A percentile compares a stretch with the other conserved stretches of the same genome.
phyloP scores from a whole-genome alignment of 2,329 filamentous ascomycete genomes.

The Blumeria graminis region DNA sequence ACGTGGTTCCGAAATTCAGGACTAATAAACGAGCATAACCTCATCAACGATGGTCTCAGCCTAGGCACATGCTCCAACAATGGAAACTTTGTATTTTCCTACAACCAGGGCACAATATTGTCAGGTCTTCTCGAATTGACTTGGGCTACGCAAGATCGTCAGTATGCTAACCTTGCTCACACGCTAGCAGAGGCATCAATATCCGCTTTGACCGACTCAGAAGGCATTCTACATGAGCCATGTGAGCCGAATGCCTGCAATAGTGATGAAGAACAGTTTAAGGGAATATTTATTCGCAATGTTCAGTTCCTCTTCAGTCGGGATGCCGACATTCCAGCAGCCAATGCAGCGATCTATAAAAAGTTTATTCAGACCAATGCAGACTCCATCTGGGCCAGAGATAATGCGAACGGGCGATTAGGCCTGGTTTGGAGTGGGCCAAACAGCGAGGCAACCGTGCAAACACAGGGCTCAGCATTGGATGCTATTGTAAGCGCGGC shows the following conservation, averaged over 20 bases:
- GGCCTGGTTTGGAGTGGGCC: conserved; percentile 44
- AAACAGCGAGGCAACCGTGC: conserved; percentile 26
- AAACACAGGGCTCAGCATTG: conserved; percentile 22
- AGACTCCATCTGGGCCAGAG: conserved; percentile 36
- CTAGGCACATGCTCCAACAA: conserved; percentile 25
- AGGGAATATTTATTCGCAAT: conserved; percentile 22
- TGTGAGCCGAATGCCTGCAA: conserved; percentile 24
- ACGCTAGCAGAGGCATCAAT: conserved; percentile 31
- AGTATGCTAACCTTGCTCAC: conserved; percentile 22
- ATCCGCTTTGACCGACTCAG: conserved; percentile 18
- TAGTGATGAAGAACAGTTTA: conserved; percentile 20
- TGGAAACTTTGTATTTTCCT: conserved; percentile 21
- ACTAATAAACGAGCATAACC: no score
- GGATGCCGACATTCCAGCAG: conserved; percentile 14
- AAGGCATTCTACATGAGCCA: conserved; percentile 26
- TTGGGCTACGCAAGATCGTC: conserved; percentile 22
- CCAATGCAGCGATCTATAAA: conserved; percentile 24
- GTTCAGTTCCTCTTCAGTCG: conserved; percentile 28
- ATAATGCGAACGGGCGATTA: conserved; percentile 27
- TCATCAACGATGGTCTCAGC: conserved; percentile 20
- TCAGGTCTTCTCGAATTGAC: conserved; percentile 19
- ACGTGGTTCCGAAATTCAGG: no score
- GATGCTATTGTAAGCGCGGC: no score
- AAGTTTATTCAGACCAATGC: conserved; percentile 36
- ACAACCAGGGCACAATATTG: conserved; percentile 38